phyloP scores from a whole-genome alignment of 2,329 filamentous ascomycete genomes.

The Fusarium multiceps region DNA sequence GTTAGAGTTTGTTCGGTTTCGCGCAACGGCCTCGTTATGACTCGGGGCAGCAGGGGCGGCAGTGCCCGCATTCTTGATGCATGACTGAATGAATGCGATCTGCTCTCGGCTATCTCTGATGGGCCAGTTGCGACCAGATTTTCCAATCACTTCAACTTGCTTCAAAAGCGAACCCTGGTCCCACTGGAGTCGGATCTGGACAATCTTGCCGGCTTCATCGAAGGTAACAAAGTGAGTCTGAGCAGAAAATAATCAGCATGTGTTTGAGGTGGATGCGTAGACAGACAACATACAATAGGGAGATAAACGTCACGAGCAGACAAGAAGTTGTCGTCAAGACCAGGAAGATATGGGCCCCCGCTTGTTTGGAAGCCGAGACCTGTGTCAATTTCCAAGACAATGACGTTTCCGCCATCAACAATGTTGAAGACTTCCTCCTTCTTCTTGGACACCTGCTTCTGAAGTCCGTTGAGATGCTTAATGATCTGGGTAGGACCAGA shows the following conservation, averaged over 20 bases:
- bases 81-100: constrained; percentile 76
- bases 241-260: constrained; percentile 18
- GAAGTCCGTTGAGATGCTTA: constrained; percentile 80
- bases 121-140: constrained; percentile 91
- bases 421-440: constrained; percentile 79
- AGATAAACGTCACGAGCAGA: constrained; percentile 82
- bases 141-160: constrained; percentile 92
- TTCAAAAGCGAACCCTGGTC: constrained; percentile 94
- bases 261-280: neutral
- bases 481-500: constrained; percentile 79
- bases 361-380: constrained; percentile 82
- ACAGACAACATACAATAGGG: constrained; percentile 74
- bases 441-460: constrained; percentile 83
- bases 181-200: constrained; percentile 91
- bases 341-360: constrained; percentile 88
- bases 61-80: constrained; percentile 62
- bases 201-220: constrained; percentile 79
- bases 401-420: constrained; percentile 75
- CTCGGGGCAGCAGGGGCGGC: constrained; percentile 48
- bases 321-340: constrained; percentile 93
- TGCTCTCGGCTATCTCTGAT: constrained; percentile 90
- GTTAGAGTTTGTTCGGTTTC: constrained; percentile 63
- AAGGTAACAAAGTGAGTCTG: constrained; percentile 92
- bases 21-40: constrained; percentile 54
- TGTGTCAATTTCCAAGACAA: constrained; percentile 88